Evolutionary conservation across 1,139 yeast species (phyloP).

Genomic region (Kurtzmaniella quercitrusa): DNA sequence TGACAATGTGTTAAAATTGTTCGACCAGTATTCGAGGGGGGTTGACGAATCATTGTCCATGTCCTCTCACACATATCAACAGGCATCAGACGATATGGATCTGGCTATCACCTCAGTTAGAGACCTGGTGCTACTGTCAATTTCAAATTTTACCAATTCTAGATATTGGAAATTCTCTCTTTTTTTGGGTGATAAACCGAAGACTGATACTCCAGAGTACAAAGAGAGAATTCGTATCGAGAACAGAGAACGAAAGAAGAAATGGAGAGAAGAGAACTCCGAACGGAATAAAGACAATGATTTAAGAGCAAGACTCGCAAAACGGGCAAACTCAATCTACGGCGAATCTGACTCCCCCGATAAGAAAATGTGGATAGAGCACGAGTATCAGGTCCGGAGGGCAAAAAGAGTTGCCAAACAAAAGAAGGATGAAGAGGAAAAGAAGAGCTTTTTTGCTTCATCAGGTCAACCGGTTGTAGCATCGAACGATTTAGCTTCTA

Average conservation of each 20-base stretch:
- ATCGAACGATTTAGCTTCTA: constrained; percentile 12
- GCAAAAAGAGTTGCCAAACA: constrained; percentile 49
- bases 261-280: constrained; percentile 83
- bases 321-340: constrained; percentile 64
- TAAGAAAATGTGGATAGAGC: constrained; percentile 68
- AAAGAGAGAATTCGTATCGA: constrained; percentile 63
- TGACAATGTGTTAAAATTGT: constrained; percentile 20
- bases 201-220: constrained; percentile 29
- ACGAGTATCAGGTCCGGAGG: constrained; percentile 64
- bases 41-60: constrained; percentile 2
- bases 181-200: constrained; percentile 21
- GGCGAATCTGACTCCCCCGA: constrained; percentile 56
- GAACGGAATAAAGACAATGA: constrained; percentile 87
- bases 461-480: not conserved
- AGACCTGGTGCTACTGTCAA: constrained; percentile 27
- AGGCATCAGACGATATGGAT: constrained; percentile 6
- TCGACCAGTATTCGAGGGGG: constrained; percentile 1
- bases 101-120: constrained; percentile 25
- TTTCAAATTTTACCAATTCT: constrained; percentile 21
- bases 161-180: constrained; percentile 14
- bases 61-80: not conserved
- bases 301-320: constrained; percentile 68
- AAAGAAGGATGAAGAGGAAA: constrained; percentile 20
- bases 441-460: constrained; percentile 1
- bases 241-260: constrained; percentile 81